Conservation (phyloP, 2,329 filamentous ascomycete genomes). For the Monosporascus sp. region DNA sequence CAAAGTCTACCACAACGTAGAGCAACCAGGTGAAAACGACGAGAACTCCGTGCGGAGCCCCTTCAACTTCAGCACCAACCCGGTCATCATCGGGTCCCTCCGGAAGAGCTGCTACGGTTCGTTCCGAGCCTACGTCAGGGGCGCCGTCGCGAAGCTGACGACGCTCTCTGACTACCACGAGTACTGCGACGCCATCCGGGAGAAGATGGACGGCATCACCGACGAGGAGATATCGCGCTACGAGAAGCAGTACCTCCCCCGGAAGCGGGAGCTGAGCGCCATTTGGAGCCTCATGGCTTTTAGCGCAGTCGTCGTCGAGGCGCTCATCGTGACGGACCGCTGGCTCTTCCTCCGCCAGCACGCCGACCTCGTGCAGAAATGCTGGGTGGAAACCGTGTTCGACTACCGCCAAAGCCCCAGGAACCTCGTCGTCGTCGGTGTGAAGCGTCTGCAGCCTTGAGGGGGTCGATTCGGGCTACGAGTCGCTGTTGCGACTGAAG, state of each 20-base stretch:
- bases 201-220: slow-evolving; percentile 62
- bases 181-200: slow-evolving; percentile 51
- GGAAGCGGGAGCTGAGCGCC: slow-evolving; percentile 77
- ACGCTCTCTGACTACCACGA: slow-evolving; percentile 51
- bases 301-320: slow-evolving; percentile 83
- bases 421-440: slow-evolving; percentile 87
- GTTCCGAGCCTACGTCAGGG: slow-evolving; percentile 72
- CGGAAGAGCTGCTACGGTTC: slow-evolving; percentile 73
- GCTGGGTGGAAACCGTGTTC: slow-evolving; percentile 93
- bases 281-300: slow-evolving; percentile 97
- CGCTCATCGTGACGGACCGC: slow-evolving; percentile 82
- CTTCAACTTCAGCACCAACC: slow-evolving; percentile 59
- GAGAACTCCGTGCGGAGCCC: slow-evolving; percentile 29
- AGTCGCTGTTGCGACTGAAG: no score
- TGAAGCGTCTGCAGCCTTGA: slow-evolving; percentile 53
- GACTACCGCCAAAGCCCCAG: slow-evolving; percentile 80
- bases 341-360: slow-evolving; percentile 86
- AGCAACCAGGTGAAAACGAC: slow-evolving; percentile 19
- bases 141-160: slow-evolving; percentile 71
- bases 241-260: slow-evolving; percentile 54
- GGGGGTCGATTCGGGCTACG: slow-evolving; percentile 1
- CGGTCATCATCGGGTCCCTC: slow-evolving; percentile 82
- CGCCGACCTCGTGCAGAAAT: slow-evolving; percentile 58
- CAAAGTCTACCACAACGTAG: slow-evolving; percentile 43
- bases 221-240: slow-evolving; percentile 74